Conservation (phyloP, 352 stramenopile species). For the Pythium guiyangense region DNA sequence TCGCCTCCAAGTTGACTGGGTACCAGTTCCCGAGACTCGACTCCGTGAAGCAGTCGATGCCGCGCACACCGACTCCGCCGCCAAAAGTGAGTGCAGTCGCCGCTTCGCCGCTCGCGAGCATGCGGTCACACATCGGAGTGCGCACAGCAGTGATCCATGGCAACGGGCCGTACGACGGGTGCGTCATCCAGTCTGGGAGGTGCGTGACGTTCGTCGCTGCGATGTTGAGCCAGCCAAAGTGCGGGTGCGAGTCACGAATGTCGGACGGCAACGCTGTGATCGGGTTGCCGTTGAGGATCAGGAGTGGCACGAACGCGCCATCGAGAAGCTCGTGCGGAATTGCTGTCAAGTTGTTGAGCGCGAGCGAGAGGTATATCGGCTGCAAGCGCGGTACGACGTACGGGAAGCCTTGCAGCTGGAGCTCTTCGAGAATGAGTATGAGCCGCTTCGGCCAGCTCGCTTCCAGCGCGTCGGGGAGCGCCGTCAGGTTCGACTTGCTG, state of each 20-base stretch:
- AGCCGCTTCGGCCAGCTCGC: slow-evolving; percentile 6
- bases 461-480: slow-evolving; percentile 4
- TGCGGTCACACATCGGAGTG: slow-evolving; percentile 4
- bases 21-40: slow-evolving; percentile 1
- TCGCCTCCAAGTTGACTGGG: slow-evolving; percentile 1
- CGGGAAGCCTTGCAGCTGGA: background rate
- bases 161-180: background rate
- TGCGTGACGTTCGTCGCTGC: background rate
- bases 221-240: background rate
- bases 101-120: background rate
- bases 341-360: background rate
- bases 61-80: background rate
- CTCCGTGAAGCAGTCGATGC: slow-evolving; percentile 3
- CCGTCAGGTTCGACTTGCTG: slow-evolving; percentile 4
- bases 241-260: background rate
- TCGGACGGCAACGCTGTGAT: slow-evolving; percentile 2
- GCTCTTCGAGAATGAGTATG: background rate
- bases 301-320: background rate
- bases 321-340: slow-evolving; percentile 2
- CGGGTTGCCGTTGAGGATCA: slow-evolving; percentile 14
- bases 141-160: background rate
- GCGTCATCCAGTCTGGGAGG: slow-evolving; percentile 2
- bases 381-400: background rate
- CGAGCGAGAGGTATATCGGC: slow-evolving; percentile 4
- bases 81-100: too few species aligned